Conservation (phyloP, 805 yeast species). For the Suhomyces pyralidae region DNA sequence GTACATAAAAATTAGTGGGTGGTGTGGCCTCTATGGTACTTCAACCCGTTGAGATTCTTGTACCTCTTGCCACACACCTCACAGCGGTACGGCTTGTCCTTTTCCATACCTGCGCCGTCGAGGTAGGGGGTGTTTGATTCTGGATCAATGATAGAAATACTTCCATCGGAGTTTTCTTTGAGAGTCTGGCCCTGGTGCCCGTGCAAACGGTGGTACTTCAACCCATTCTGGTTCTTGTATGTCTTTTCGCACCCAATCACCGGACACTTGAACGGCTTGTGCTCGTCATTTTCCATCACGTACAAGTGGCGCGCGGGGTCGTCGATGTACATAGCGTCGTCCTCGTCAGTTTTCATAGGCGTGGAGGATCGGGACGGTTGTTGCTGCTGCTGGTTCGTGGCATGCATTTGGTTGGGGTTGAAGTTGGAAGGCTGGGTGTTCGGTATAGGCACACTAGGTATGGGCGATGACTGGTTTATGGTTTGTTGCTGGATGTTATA, state of each 20-base stretch:
- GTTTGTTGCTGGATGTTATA: slow-evolving; percentile 22
- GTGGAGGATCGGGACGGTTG: slow-evolving; percentile 9
- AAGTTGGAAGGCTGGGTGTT: slow-evolving; percentile 3
- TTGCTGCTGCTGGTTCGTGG: slow-evolving; percentile 7
- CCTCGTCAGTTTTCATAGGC: slow-evolving; percentile 48
- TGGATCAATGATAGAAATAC: slow-evolving; percentile 90
- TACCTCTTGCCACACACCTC: slow-evolving; percentile 98
- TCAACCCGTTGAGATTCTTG: slow-evolving; percentile 92
- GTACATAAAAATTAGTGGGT: slow-evolving; percentile 59
- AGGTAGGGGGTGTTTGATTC: slow-evolving; percentile 83
- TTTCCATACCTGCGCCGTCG: slow-evolving; percentile 92
- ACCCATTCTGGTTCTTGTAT: slow-evolving; percentile 95
- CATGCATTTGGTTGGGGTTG: slow-evolving; percentile 4
- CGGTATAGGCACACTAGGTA: slow-evolving; percentile 7
- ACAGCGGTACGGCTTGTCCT: slow-evolving; percentile 97
- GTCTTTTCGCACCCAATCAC: slow-evolving; percentile 98
- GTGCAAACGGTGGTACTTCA: slow-evolving; percentile 91
- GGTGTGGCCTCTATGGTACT: slow-evolving; percentile 97
- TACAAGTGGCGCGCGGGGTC: slow-evolving; percentile 95
- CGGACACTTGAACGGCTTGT: slow-evolving; percentile 95
- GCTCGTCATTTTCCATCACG: slow-evolving; percentile 87
- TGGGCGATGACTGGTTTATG: slow-evolving; percentile 12
- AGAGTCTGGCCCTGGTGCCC: slow-evolving; percentile 96
- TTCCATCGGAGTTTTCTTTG: slow-evolving; percentile 88
- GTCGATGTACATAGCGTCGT: slow-evolving; percentile 79